Evolutionary conservation across 441 rosid species (phyloP).

Genomic region (Codiaeum variegatum): DNA sequence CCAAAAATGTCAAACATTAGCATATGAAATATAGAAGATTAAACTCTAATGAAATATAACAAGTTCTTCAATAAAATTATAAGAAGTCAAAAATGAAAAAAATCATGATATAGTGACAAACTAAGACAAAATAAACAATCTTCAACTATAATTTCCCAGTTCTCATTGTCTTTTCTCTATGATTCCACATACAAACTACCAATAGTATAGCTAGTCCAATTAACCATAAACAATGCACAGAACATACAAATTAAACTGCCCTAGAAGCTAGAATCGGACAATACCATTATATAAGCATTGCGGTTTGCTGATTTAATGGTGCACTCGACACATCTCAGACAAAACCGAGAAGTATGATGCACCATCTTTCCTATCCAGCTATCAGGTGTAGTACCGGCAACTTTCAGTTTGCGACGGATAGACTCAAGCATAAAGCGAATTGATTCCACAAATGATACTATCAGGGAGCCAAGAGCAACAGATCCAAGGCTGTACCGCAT

Average conservation of each 20-base stretch:
- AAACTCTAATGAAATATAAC: neutral
- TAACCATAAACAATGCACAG: neutral
- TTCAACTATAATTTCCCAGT: neutral
- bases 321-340: slow-evolving; percentile 66
- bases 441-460: slow-evolving; percentile 87
- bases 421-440: slow-evolving; percentile 86
- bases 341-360: slow-evolving; percentile 56
- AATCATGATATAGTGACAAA: neutral
- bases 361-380: slow-evolving; percentile 56
- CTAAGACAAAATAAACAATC: neutral
- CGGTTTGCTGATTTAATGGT: slow-evolving; percentile 84
- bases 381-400: slow-evolving; percentile 46
- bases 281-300: slow-evolving; percentile 97
- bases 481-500: slow-evolving; percentile 87
- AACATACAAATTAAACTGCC: neutral
- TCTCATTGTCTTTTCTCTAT: neutral
- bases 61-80: neutral
- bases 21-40: neutral
- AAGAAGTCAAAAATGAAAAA: neutral
- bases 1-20: neutral
- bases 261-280: neutral
- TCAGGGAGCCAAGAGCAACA: slow-evolving; percentile 87
- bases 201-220: neutral
- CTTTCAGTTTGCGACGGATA: slow-evolving; percentile 73
- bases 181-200: neutral